Evolutionary conservation across 257 asterid genomes (phyloP).

Genomic region (Ligustrum vulgare): DNA sequence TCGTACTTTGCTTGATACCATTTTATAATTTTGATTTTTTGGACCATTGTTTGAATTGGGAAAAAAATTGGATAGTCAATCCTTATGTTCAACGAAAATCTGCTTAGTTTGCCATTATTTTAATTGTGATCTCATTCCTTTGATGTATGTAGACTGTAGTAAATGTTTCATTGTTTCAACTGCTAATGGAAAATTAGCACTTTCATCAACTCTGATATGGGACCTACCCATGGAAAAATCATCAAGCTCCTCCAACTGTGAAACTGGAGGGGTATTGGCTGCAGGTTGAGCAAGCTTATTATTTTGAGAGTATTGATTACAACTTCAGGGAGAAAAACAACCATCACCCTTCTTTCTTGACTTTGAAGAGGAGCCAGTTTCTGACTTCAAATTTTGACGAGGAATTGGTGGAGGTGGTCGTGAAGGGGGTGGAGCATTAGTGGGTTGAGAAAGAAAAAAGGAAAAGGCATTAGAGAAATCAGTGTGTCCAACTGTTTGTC

Average conservation of each 20-base stretch:
- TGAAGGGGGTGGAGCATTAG: constrained; percentile 95
- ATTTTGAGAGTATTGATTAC: constrained; percentile 52
- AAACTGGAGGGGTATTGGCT: constrained; percentile 58
- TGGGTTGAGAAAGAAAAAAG: constrained; percentile 85
- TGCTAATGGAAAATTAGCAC: constrained; percentile 39
- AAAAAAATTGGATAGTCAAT: too few relatives aligned
- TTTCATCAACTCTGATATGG: constrained; percentile 46
- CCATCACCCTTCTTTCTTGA: constrained; percentile 61
- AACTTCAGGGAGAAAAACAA: constrained; percentile 50
- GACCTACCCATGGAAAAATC: constrained; percentile 77
- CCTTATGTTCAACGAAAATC: too few relatives aligned
- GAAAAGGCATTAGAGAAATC: too few relatives aligned
- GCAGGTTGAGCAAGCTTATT: too few relatives aligned
- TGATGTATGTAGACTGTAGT: too few relatives aligned
- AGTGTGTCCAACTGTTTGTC: too few relatives aligned
- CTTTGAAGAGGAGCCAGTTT: constrained; percentile 51
- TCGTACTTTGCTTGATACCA: not conserved
- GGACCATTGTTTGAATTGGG: not conserved
- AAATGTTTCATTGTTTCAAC: too few relatives aligned
- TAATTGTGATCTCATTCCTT: too few relatives aligned
- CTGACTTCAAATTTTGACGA: constrained; percentile 47
- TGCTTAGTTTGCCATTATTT: too few relatives aligned
- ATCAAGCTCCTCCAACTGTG: constrained; percentile 88
- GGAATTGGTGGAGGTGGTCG: constrained; percentile 98
- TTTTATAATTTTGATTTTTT: too few relatives aligned